These are phyloP conservation scores for Chytriomyces confervae DNA, from an alignment of 192 early-diverging fungal genomes.

Conservation along the genomic window DNA sequence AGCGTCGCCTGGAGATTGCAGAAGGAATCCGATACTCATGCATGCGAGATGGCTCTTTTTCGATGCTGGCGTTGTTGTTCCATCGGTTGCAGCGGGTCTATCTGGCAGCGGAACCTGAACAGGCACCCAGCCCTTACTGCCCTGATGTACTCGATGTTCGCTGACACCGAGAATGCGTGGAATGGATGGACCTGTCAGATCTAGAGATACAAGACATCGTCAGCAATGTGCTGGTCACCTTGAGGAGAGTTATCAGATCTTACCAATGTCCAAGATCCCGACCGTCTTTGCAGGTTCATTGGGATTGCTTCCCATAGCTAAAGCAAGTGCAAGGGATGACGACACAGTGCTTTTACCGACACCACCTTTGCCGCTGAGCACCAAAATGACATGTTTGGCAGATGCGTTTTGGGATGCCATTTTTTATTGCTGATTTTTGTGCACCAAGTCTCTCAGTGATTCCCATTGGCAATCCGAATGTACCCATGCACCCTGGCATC, in stretches of 20 bases:
- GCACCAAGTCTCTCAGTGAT: no score
- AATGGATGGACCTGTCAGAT: slow-evolving; percentile 95
- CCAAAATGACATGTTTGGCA: slow-evolving; percentile 85
- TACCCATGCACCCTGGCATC: slow-evolving; percentile 11
- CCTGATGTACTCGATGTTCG: slow-evolving; percentile 82
- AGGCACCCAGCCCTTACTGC: slow-evolving; percentile 69
- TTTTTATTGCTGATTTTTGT: no score
- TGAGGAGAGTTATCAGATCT: neutral
- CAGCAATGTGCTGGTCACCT: neutral
- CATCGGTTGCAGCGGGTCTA: neutral
- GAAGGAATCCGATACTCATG: slow-evolving; percentile 95
- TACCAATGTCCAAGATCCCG: slow-evolving; percentile 86
- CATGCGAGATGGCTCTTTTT: slow-evolving; percentile 61
- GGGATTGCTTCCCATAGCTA: slow-evolving; percentile 54
- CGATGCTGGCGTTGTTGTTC: neutral
- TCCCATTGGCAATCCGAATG: neutral
- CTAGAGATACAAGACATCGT: slow-evolving; percentile 37
- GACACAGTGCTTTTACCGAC: slow-evolving; percentile 96
- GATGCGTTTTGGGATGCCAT: neutral
- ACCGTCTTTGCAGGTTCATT: slow-evolving; percentile 9
- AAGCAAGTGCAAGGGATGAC: slow-evolving; percentile 85
- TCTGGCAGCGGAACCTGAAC: slow-evolving; percentile 42
- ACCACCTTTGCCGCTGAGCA: slow-evolving; percentile 98
- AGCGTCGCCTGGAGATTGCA: slow-evolving; percentile 84
- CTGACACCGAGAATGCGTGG: slow-evolving; percentile 91